Evolutionary conservation across 441 rosid species (phyloP), one percentile per base, ranked within the genome.

Genomic region (Populus hybrid): DNA sequence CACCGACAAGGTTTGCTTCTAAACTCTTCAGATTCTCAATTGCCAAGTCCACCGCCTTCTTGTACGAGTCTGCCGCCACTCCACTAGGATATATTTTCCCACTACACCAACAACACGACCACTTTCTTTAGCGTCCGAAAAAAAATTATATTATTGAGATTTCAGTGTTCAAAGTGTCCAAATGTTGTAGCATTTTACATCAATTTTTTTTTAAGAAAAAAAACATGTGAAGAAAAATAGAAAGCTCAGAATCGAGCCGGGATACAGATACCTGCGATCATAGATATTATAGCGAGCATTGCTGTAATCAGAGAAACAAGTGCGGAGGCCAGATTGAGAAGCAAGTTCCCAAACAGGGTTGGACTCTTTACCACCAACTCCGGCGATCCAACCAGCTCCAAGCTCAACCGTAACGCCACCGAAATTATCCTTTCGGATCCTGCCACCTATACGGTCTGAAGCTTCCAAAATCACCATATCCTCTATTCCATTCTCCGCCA

Each of bases 351-450:
- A 94, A 0, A 94, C 94, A 1, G 99, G 99, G 66, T 95, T 95
- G 4, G 93, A 73, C 79, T 86, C 88, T 78, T 90, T 87, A 57
- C 99, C 99, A 11, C 99, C 99, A 73, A 95, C 99, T 23, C 99
- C 99, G 53, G 93, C 99, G 59, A 95, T 89, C 99, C 99, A 95
- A 68, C 99, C 99, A 26, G 99, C 99, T 1, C 98, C 99, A 20
- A 95, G 89, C 90, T 95, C 99, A 77, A 91, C 98, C 77, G 94
- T 79, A 75, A 93, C 91, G 78, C 93, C 97, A 10, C 97, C 95
- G 83, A 95, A 95, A 18, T 72, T 77, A 77, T 94, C 89, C 68
- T 95, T 92, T 8, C 85, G 87, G 77, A 95, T 84, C 86, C 99
- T 88, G 28, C 99, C 99, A 3, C 99, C 99, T 76, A 95, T 90